A percentile compares a stretch with the other conserved stretches of the same genome.
Evolutionary conservation across 768 basidiomycete species (phyloP).

Genomic region (Serendipita sp.): DNA sequence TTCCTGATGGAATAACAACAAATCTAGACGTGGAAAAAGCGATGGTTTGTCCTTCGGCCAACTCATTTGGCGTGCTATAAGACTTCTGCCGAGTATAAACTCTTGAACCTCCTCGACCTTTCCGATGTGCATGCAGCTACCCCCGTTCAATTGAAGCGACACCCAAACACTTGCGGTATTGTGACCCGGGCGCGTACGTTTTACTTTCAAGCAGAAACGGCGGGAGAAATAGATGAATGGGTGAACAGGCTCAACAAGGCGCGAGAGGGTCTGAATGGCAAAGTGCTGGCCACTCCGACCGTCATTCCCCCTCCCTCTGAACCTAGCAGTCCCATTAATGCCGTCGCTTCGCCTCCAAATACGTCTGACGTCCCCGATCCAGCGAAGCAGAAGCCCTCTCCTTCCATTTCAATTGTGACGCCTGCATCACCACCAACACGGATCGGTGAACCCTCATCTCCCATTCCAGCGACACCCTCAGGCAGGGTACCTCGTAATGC

Average conservation of each 20-base stretch:
- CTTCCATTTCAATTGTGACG: background rate
- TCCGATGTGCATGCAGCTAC: constrained; percentile 82
- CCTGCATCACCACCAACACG: background rate
- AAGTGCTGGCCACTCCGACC: constrained; percentile 11
- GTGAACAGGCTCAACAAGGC: constrained; percentile 66
- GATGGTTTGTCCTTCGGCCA: constrained; percentile 91
- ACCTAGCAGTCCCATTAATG: background rate
- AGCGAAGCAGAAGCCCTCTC: background rate
- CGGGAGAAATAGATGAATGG: constrained; percentile 68
- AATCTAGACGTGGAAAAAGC: constrained; percentile 87
- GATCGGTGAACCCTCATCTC: background rate
- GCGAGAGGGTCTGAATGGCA: constrained; percentile 43
- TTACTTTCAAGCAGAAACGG: constrained; percentile 66
- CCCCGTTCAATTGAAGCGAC: constrained; percentile 73
- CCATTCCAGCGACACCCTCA: constrained; percentile 26
- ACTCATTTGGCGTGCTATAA: constrained; percentile 96
- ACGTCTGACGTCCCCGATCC: background rate
- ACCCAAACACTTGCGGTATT: constrained; percentile 76
- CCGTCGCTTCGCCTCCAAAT: background rate
- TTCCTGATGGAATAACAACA: background rate
- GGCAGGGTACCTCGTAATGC: constrained; percentile 15
- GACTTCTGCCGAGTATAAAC: constrained; percentile 82
- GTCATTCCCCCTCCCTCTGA: constrained; percentile 13
- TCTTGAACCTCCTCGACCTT: constrained; percentile 75
- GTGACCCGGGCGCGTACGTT: constrained; percentile 82